phyloP scores from a whole-genome alignment of 306 rosid genomes.

The Canavalia gladiata region DNA sequence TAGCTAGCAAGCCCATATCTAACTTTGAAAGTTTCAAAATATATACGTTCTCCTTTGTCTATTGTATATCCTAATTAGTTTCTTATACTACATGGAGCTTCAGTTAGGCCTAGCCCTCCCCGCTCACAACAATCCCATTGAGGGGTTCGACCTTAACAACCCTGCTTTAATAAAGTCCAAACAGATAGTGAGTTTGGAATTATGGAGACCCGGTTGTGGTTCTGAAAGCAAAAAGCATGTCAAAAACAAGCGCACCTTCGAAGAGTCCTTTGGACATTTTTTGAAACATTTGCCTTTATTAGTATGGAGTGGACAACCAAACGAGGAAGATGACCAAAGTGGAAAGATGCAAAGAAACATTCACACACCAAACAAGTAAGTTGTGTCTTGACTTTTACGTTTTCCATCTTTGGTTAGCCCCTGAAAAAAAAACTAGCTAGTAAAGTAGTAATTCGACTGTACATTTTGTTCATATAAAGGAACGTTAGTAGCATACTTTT shows the following conservation, averaged over 20 bases:
- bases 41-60: slow-evolving; percentile 12
- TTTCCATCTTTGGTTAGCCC: neutral
- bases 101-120: slow-evolving; percentile 66
- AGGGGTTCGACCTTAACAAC: slow-evolving; percentile 52
- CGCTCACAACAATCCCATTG: slow-evolving; percentile 43
- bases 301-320: slow-evolving; percentile 76
- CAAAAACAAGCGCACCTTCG: slow-evolving; percentile 67
- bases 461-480: neutral
- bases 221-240: slow-evolving; percentile 43
- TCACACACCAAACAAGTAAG: slow-evolving; percentile 61
- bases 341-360: slow-evolving; percentile 52
- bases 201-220: slow-evolving; percentile 37
- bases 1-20: neutral
- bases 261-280: slow-evolving; percentile 62
- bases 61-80: slow-evolving; percentile 33
- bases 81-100: slow-evolving; percentile 71
- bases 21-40: slow-evolving; percentile 47
- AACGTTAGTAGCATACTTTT: too few relatives aligned
- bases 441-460: neutral
- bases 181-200: slow-evolving; percentile 37
- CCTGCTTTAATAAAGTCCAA: slow-evolving; percentile 17
- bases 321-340: slow-evolving; percentile 68
- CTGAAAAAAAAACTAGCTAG: neutral
- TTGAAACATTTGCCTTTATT: slow-evolving; percentile 55
- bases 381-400: slow-evolving; percentile 23